Evolutionary conservation across 768 basidiomycete genomes (phyloP).

Genomic region (Rhodotorula diobovata): DNA sequence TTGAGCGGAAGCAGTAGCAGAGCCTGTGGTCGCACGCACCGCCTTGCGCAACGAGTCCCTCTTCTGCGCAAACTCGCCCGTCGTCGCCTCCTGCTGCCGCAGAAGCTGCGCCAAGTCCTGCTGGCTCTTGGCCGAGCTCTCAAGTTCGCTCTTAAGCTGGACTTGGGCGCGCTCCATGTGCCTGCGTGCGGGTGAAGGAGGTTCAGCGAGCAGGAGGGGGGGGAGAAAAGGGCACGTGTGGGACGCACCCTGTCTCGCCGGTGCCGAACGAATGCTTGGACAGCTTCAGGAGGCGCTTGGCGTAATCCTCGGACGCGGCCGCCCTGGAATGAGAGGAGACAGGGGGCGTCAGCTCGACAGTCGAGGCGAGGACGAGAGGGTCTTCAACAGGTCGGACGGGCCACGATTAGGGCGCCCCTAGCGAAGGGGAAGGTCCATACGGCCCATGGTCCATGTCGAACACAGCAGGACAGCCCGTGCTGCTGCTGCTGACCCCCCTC

Average conservation of each 20-base stretch:
- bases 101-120: slow-evolving; percentile 68
- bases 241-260: slow-evolving; percentile 85
- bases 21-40: slow-evolving; percentile 45
- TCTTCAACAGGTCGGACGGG: too few species aligned
- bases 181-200: background rate
- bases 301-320: slow-evolving; percentile 89
- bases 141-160: slow-evolving; percentile 74
- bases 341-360: background rate
- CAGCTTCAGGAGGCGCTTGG: slow-evolving; percentile 73
- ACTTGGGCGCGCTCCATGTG: slow-evolving; percentile 59
- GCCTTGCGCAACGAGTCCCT: slow-evolving; percentile 70
- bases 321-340: slow-evolving; percentile 54
- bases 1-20: background rate
- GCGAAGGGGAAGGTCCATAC: too few species aligned
- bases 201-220: background rate
- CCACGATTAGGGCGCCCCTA: too few species aligned
- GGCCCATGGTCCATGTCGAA: too few species aligned
- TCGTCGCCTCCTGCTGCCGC: slow-evolving; percentile 64
- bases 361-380: too few species aligned
- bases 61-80: slow-evolving; percentile 59
- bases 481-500: too few species aligned
- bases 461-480: too few species aligned
- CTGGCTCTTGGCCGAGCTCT: slow-evolving; percentile 71
- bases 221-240: too few species aligned
- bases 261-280: slow-evolving; percentile 70